Conservation (phyloP, 345 rosid species). For the Sonneratia alba region DNA sequence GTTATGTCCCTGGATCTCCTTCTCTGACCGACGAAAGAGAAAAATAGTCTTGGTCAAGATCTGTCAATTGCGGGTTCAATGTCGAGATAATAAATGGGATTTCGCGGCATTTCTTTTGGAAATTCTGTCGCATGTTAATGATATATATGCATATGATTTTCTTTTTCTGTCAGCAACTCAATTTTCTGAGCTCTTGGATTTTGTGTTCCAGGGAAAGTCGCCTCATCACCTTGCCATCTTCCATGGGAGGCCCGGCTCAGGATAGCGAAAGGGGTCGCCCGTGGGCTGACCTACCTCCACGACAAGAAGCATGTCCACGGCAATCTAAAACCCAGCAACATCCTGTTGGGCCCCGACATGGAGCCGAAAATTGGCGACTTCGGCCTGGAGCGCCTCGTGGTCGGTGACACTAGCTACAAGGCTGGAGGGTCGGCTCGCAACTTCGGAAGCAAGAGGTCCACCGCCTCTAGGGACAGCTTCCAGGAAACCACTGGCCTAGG, state of each 20-base stretch:
- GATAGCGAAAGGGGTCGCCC: slow-evolving; percentile 74
- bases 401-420: slow-evolving; percentile 55
- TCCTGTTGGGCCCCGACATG: slow-evolving; percentile 62
- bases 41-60: no score
- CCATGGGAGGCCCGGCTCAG: slow-evolving; percentile 84
- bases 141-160: no score
- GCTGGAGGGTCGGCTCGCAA: slow-evolving; percentile 50
- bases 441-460: slow-evolving; percentile 80
- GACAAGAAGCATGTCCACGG: slow-evolving; percentile 87
- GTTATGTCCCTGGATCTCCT: no score
- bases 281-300: slow-evolving; percentile 69
- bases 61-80: no score
- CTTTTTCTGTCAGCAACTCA: no score
- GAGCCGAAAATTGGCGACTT: slow-evolving; percentile 84
- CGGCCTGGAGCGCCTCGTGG: slow-evolving; percentile 67
- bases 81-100: no score
- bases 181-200: background rate
- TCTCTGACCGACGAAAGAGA: no score
- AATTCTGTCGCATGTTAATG: no score
- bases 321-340: slow-evolving; percentile 80
- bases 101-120: no score
- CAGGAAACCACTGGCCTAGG: slow-evolving; percentile 48
- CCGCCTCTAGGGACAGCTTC: slow-evolving; percentile 41
- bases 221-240: slow-evolving; percentile 72
- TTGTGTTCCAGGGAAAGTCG: slow-evolving; percentile 53